A percentile compares a stretch with the other conserved stretches of the same genome.
phyloP scores from a whole-genome alignment of 2,329 filamentous ascomycete species.

The Coniochaeta pulveracea region DNA sequence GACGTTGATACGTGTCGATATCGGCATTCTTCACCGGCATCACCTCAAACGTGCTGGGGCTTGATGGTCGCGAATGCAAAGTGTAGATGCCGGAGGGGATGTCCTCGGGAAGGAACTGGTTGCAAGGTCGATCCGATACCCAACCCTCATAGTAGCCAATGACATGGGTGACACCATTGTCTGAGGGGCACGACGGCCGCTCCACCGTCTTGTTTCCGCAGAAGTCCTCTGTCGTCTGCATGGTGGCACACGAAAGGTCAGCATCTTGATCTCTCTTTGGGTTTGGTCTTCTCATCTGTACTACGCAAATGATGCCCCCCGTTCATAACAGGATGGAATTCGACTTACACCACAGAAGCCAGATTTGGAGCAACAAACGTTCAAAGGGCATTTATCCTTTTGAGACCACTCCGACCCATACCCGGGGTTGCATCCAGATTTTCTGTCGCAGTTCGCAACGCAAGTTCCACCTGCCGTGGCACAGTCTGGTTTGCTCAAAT shows the following conservation, averaged over 20 bases:
- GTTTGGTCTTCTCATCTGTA: not conserved
- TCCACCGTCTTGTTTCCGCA: slow-evolving; percentile 14
- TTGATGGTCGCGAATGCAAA: slow-evolving; percentile 17
- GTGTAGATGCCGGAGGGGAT: slow-evolving; percentile 11
- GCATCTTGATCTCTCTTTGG: not conserved
- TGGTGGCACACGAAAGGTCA: slow-evolving; percentile 2
- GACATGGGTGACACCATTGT: slow-evolving; percentile 10
- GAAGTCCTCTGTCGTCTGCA: slow-evolving; percentile 19
- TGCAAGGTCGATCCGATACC: slow-evolving; percentile 4
- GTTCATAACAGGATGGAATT: too few species aligned
- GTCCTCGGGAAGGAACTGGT: not conserved
- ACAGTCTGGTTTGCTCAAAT: not conserved
- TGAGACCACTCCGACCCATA: too few species aligned
- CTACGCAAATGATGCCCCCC: too few species aligned
- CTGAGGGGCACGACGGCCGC: slow-evolving; percentile 13
- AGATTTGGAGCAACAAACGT: slow-evolving; percentile 27
- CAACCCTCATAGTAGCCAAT: slow-evolving; percentile 12
- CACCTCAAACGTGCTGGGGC: slow-evolving; percentile 11
- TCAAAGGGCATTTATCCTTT: slow-evolving; percentile 24
- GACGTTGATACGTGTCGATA: slow-evolving; percentile 9
- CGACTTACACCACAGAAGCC: too few species aligned
- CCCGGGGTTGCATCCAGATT: too few species aligned
- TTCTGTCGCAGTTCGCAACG: not conserved
- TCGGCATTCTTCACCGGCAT: slow-evolving; percentile 7
- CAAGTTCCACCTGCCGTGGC: not conserved